Conservation (phyloP, 2,329 filamentous ascomycete species). For the Monosporascus sp. region DNA sequence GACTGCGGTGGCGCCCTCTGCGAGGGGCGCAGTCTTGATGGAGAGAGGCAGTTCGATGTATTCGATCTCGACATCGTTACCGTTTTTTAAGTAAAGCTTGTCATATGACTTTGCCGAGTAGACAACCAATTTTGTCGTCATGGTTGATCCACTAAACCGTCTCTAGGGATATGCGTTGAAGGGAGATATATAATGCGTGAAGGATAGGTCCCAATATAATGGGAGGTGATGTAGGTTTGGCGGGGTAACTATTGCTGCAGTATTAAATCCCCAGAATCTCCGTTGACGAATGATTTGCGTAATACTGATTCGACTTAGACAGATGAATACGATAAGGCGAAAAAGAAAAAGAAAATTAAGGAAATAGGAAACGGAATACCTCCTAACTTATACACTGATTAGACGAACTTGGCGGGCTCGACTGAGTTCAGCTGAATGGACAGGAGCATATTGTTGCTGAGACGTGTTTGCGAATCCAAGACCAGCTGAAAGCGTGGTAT, state of each 20-base stretch:
- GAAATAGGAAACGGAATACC: background rate
- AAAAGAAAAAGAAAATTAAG: no score
- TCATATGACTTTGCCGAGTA: conserved; percentile 64
- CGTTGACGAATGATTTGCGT: no score
- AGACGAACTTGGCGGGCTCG: background rate
- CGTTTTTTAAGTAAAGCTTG: conserved; percentile 44
- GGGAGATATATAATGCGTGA: no score
- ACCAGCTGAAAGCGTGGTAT: background rate
- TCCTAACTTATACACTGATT: background rate
- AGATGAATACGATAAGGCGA: background rate
- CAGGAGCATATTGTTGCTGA: background rate
- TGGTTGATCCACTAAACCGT: background rate
- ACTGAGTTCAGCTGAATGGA: background rate
- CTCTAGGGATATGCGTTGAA: background rate
- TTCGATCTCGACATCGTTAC: conserved; percentile 40
- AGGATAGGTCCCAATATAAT: no score
- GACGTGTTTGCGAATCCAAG: no score
- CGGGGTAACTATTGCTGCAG: no score
- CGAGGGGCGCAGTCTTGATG: conserved; percentile 50
- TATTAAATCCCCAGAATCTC: no score
- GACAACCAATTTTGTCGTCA: conserved; percentile 45
- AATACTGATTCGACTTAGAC: no score
- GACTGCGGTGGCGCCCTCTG: conserved; percentile 48
- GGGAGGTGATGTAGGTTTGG: no score
- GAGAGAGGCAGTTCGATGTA: conserved; percentile 56